phyloP scores from a whole-genome alignment of 805 yeast genomes.

The Ogataea degrootiae region DNA sequence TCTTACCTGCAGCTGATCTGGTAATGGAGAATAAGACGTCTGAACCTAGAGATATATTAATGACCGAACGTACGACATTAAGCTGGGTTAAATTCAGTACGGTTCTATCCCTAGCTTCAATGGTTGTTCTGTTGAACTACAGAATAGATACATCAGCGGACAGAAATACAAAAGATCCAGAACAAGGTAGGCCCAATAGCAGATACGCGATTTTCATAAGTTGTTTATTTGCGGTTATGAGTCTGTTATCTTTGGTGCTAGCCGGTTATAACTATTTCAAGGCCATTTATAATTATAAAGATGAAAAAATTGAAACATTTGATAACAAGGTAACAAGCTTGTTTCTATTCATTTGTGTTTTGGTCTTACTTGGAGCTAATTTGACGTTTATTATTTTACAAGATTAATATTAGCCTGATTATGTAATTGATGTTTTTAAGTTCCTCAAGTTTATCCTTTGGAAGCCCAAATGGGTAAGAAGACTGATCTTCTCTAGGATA shows the following conservation, averaged over 20 bases:
- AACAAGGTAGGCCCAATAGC: slow-evolving; percentile 4
- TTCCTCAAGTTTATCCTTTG: too few relatives aligned
- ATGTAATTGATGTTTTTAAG: too few relatives aligned
- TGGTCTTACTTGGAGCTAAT: slow-evolving; percentile 34
- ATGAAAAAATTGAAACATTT: slow-evolving; percentile 36
- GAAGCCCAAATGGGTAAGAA: too few relatives aligned
- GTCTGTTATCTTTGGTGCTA: slow-evolving; percentile 34
- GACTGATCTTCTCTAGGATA: too few relatives aligned
- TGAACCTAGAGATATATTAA: slow-evolving; percentile 52
- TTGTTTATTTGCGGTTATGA: slow-evolving; percentile 33
- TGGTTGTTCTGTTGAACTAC: slow-evolving; percentile 43
- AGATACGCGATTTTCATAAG: slow-evolving; percentile 31
- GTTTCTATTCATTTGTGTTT: slow-evolving; percentile 31
- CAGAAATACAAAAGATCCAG: slow-evolving; percentile 8
- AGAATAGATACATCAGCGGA: slow-evolving; percentile 32
- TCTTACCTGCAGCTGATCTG: slow-evolving; percentile 16
- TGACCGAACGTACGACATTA: slow-evolving; percentile 49
- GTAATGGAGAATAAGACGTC: slow-evolving; percentile 35
- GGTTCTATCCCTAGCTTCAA: slow-evolving; percentile 41
- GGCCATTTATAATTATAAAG: slow-evolving; percentile 40
- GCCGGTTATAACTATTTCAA: slow-evolving; percentile 39
- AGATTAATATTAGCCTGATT: too few relatives aligned
- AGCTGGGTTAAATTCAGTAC: slow-evolving; percentile 44
- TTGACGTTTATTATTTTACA: slow-evolving; percentile 23
- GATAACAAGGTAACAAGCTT: slow-evolving; percentile 32